phyloP scores from a whole-genome alignment of 2,329 filamentous ascomycete genomes.

The Cladorrhinum sp. region DNA sequence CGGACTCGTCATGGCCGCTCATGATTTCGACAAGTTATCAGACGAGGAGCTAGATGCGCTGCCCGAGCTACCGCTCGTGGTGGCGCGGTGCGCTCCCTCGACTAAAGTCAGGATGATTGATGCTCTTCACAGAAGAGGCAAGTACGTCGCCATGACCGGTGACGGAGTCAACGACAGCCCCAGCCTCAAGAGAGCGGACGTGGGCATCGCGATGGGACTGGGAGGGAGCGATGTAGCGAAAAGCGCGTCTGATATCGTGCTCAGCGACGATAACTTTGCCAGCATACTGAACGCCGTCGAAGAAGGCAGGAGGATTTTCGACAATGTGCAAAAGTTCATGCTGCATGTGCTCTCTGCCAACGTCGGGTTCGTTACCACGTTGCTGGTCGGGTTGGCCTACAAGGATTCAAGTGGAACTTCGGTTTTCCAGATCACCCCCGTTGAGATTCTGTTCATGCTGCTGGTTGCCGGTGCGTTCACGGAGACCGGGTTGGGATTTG shows the following conservation, averaged over 20 bases:
- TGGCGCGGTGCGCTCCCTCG: slow-evolving; percentile 40
- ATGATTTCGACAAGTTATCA: slow-evolving; percentile 48
- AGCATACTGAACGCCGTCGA: slow-evolving; percentile 60
- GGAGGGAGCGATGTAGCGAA: slow-evolving; percentile 62
- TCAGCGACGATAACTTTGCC: slow-evolving; percentile 60
- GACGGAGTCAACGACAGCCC: slow-evolving; percentile 10
- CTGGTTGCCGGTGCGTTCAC: slow-evolving; percentile 69
- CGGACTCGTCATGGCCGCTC: slow-evolving; percentile 53
- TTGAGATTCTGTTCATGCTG: slow-evolving; percentile 73
- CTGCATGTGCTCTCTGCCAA: slow-evolving; percentile 65
- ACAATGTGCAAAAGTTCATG: slow-evolving; percentile 63
- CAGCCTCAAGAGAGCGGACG: slow-evolving; percentile 25
- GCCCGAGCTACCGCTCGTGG: slow-evolving; percentile 42
- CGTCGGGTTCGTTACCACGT: slow-evolving; percentile 62
- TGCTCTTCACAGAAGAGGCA: slow-evolving; percentile 5
- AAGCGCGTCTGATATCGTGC: slow-evolving; percentile 60
- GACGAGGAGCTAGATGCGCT: slow-evolving; percentile 51
- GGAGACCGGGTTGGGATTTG: slow-evolving; percentile 71
- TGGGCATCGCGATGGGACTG: slow-evolving; percentile 62
- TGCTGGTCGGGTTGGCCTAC: slow-evolving; percentile 66
- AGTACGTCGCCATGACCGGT: slow-evolving; percentile 7
- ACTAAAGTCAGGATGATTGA: slow-evolving; percentile 12
- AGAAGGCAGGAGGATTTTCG: slow-evolving; percentile 62
- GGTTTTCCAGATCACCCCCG: slow-evolving; percentile 66
- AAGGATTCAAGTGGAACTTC: slow-evolving; percentile 63